Evolutionary conservation across 139 green algal species (phyloP), one percentile per base, ranked within the genome.

Genomic region (Ostreobium quekettii): DNA sequence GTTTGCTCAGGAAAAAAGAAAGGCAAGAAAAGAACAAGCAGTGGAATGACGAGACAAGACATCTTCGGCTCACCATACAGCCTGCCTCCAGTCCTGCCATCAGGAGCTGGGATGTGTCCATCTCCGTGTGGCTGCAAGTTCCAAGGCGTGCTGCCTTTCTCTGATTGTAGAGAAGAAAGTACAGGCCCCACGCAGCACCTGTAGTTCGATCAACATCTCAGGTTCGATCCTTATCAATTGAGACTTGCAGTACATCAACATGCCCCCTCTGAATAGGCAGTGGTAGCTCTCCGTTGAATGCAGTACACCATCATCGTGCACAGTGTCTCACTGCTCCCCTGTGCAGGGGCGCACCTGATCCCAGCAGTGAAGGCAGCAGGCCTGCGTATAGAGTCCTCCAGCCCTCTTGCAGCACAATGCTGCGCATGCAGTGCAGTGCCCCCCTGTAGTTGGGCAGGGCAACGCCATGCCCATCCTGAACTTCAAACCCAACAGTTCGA

Each of bases 151-250:
- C 77, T 0, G 75, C 48, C 78, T 93, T 92, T 36, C 88, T 80
- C 0, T 62, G 56, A 71, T 93, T 89, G 59, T 95, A 96, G 0
- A 85, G 69, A 22, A 80, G 77, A 32, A 95, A 91, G 78, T 95
- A 96, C 5, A 86, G 57, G 3, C 87, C 84, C 90, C 90, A 96
- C 1, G 90, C 83, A 5, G 90, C 33, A 22, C 79, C 87, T 86
- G 78, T n/a, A n/a, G n/a, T n/a, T n/a, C n/a, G n/a, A n/a, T n/a
- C n/a, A n/a, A n/a, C n/a, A n/a, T n/a, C n/a, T n/a, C n/a, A n/a
- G n/a, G n/a, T n/a, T n/a, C n/a, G n/a, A n/a, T n/a, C n/a, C n/a
- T n/a, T n/a, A n/a, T n/a, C n/a, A n/a, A n/a, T n/a, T n/a, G n/a
- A n/a, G n/a, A n/a, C n/a, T n/a, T n/a, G n/a, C n/a, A n/a, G n/a